A percentile compares a stretch with the other conserved stretches of the same genome.
Conservation (phyloP, 441 rosid species). For the Corymbia citriodora region DNA sequence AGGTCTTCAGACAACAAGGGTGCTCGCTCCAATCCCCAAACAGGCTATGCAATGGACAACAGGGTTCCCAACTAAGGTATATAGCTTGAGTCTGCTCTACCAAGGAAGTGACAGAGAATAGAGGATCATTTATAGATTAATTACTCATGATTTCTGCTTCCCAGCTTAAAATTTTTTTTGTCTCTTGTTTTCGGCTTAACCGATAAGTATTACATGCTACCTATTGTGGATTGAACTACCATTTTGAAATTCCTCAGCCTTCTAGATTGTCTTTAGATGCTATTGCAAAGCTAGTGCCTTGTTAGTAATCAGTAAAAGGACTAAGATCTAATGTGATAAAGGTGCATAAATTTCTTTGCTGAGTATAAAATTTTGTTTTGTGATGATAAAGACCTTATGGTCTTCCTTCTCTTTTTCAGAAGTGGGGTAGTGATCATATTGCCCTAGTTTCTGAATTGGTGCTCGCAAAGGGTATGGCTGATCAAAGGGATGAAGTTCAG, state of each 20-base stretch:
- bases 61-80: constrained; percentile 95
- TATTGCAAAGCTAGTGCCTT: neutral
- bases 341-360: neutral
- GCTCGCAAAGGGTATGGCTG: constrained; percentile 19
- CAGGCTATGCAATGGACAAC: constrained; percentile 79
- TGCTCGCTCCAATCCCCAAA: constrained; percentile 88
- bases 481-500: constrained; percentile 1
- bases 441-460: constrained; percentile 87
- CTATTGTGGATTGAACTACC: neutral
- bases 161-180: neutral
- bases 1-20: constrained; percentile 77
- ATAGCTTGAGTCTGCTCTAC: neutral
- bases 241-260: neutral
- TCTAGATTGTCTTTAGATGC: neutral
- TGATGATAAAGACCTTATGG: neutral
- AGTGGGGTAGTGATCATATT: constrained; percentile 98
- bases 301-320: neutral
- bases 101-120: neutral
- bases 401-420: constrained; percentile 30
- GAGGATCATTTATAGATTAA: neutral
- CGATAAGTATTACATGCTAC: neutral
- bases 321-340: neutral
- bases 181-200: neutral
- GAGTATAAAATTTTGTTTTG: neutral
- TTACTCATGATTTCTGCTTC: neutral